Conservation (phyloP, 2,329 filamentous ascomycete genomes). For the Alternaria incomplexa region DNA sequence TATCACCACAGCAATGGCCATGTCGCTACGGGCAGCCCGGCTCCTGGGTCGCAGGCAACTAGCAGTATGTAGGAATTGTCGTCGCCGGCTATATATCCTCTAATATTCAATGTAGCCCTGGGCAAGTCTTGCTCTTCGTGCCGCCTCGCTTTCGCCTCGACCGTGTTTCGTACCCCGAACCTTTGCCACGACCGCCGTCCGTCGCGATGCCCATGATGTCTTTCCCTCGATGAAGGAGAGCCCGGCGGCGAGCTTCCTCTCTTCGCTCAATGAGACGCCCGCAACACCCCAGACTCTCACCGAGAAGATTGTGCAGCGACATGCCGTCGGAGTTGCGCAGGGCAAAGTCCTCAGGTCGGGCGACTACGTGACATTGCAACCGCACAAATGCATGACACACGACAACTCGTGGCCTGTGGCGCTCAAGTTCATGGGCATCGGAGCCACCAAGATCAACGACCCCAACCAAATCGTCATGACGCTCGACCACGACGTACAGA, state of each 20-base stretch:
- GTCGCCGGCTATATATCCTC: not conserved
- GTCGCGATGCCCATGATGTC: slow-evolving; percentile 39
- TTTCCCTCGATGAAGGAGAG: slow-evolving; percentile 71
- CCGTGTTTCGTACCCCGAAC: slow-evolving; percentile 30
- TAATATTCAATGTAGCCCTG: slow-evolving; percentile 32
- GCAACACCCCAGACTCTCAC: slow-evolving; percentile 77
- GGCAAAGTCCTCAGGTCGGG: slow-evolving; percentile 79
- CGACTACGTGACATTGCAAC: slow-evolving; percentile 81
- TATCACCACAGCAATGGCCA: slow-evolving; percentile 38
- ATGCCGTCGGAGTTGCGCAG: slow-evolving; percentile 75
- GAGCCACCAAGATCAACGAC: slow-evolving; percentile 75
- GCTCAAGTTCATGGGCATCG: slow-evolving; percentile 82
- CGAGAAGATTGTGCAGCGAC: slow-evolving; percentile 88
- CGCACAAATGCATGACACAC: slow-evolving; percentile 82
- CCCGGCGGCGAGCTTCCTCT: slow-evolving; percentile 69
- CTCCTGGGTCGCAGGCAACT: slow-evolving; percentile 39
- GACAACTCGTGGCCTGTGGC: slow-evolving; percentile 82
- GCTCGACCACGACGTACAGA: slow-evolving; percentile 88
- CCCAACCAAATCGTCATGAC: slow-evolving; percentile 79
- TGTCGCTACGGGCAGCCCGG: slow-evolving; percentile 45
- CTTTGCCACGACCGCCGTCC: slow-evolving; percentile 32
- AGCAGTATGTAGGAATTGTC: slow-evolving; percentile 30
- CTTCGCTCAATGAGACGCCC: slow-evolving; percentile 64
- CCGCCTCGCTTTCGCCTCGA: slow-evolving; percentile 31
- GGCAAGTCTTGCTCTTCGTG: slow-evolving; percentile 33